phyloP scores from a whole-genome alignment of 2,329 filamentous ascomycete species.

The Didymella pinodella region DNA sequence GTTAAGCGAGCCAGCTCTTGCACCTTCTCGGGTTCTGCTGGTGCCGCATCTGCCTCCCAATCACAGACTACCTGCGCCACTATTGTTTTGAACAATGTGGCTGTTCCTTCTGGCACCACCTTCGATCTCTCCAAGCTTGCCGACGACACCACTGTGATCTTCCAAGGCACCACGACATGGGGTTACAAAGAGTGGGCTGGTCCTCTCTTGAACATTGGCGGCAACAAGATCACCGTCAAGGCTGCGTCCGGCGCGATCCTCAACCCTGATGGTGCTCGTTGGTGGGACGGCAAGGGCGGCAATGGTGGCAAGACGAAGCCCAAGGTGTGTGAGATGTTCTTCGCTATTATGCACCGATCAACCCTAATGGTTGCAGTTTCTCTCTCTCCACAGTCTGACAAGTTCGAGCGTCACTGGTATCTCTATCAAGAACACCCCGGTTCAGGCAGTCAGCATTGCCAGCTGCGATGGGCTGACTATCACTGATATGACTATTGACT shows the following conservation, averaged over 20 bases:
- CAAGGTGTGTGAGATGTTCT: constrained; percentile 23
- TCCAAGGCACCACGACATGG: constrained; percentile 70
- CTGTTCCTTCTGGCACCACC: constrained; percentile 65
- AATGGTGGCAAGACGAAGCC: constrained; percentile 54
- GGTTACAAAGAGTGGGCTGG: constrained; percentile 71
- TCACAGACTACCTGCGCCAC: constrained; percentile 61
- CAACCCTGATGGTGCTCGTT: constrained; percentile 64
- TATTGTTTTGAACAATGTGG: constrained; percentile 62
- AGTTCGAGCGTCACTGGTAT: constrained; percentile 59
- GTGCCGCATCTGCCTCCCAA: constrained; percentile 57
- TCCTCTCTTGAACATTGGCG: constrained; percentile 67
- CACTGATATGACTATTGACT: constrained; percentile 62
- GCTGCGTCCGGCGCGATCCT: constrained; percentile 63
- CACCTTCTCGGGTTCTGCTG: constrained; percentile 59
- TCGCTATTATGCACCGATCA: background rate
- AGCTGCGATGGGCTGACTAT: constrained; percentile 55
- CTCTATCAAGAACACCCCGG: constrained; percentile 62
- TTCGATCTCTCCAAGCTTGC: constrained; percentile 64
- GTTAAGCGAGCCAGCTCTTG: constrained; percentile 52
- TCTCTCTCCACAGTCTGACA: constrained; percentile 61
- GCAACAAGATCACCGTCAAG: constrained; percentile 65
- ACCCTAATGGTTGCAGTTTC: constrained; percentile 52
- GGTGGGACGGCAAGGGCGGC: constrained; percentile 59
- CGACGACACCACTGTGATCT: constrained; percentile 63
- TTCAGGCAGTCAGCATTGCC: constrained; percentile 61